phyloP scores from a whole-genome alignment of 192 early-diverging fungal species.

The Tieghemiomyces parasiticus region DNA sequence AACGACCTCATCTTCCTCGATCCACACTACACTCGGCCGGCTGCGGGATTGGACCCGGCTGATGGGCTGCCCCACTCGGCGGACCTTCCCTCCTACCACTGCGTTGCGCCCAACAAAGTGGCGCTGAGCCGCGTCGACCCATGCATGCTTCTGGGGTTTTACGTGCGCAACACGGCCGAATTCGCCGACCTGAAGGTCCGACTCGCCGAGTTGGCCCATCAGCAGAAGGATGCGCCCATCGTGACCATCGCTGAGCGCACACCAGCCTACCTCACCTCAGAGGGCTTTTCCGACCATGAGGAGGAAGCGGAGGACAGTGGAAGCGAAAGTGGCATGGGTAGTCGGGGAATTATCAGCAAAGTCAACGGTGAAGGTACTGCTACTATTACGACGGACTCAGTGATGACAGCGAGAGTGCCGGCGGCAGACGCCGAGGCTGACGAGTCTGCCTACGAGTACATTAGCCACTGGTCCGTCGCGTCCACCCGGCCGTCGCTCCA shows the following conservation, averaged over 20 bases:
- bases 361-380: too few relatives aligned
- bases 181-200: conserved; percentile 44
- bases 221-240: conserved; percentile 27
- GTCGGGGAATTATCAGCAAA: neutral
- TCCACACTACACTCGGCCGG: conserved; percentile 73
- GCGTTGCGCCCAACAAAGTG: conserved; percentile 53
- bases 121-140: conserved; percentile 73
- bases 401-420: too few relatives aligned
- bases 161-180: conserved; percentile 37
- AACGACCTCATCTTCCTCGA: conserved; percentile 72
- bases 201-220: conserved; percentile 22
- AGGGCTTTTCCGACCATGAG: neutral
- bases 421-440: neutral
- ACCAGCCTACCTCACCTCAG: conserved; percentile 33
- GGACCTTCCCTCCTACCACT: conserved; percentile 74
- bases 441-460: neutral
- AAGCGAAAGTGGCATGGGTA: neutral
- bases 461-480: too few relatives aligned
- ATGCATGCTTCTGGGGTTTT: conserved; percentile 88
- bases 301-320: neutral
- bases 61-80: conserved; percentile 17
- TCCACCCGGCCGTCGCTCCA: neutral
- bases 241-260: conserved; percentile 48
- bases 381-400: too few relatives aligned
- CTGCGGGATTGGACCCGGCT: conserved; percentile 16